phyloP scores from a whole-genome alignment of 371 early-diverging fungal species.

The Mucor sp. region DNA sequence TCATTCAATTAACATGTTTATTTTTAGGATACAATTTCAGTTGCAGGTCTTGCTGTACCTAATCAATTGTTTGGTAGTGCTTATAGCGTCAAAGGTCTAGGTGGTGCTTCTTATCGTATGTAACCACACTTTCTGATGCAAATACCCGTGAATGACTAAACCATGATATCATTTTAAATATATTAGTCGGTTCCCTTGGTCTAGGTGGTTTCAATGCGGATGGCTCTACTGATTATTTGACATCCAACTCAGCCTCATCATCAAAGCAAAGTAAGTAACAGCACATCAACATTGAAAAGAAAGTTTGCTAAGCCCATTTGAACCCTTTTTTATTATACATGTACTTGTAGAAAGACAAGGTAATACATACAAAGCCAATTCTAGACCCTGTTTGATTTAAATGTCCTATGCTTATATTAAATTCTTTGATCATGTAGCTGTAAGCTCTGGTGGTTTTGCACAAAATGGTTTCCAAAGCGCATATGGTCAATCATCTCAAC shows the following conservation, averaged over 20 bases:
- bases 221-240: conserved; percentile 35
- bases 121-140: neutral
- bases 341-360: conserved; percentile 9
- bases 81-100: conserved; percentile 42
- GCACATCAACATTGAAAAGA: neutral
- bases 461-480: conserved; percentile 38
- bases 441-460: conserved; percentile 27
- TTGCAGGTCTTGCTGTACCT: conserved; percentile 38
- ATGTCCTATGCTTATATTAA: conserved; percentile 6
- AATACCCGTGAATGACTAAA: neutral
- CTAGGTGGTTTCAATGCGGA: conserved; percentile 45
- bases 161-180: neutral
- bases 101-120: conserved; percentile 43
- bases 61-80: conserved; percentile 47
- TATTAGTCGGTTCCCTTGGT: conserved; percentile 43
- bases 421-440: conserved; percentile 8
- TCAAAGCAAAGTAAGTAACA: conserved; percentile 14
- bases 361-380: conserved; percentile 1
- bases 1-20: neutral
- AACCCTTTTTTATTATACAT: conserved; percentile 3
- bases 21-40: conserved; percentile 41
- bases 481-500: conserved; percentile 31
- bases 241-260: conserved; percentile 26
- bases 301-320: conserved; percentile 7
- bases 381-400: conserved; percentile 10